These are phyloP conservation scores for Glycine latifolia DNA, from an alignment of 306 rosid species.

Conservation along the genomic window DNA sequence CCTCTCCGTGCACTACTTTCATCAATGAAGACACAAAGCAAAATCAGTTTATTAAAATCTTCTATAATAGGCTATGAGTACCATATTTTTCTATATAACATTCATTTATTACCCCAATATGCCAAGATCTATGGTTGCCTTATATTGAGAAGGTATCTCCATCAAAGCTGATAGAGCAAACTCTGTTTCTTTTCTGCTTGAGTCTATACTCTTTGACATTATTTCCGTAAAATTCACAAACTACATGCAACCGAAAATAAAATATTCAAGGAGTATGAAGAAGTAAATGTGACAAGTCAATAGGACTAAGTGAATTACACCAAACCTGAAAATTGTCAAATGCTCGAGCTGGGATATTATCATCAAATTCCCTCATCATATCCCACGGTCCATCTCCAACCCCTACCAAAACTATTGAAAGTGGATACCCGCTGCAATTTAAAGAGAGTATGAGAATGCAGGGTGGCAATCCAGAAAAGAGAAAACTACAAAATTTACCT, in stretches of 20 bases:
- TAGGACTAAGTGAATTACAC: slow-evolving; percentile 35
- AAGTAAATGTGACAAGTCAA: background rate
- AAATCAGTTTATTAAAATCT: slow-evolving; percentile 26
- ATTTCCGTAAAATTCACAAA: slow-evolving; percentile 85
- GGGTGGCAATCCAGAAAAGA: slow-evolving; percentile 21
- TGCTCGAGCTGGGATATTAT: slow-evolving; percentile 83
- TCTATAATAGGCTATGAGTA: background rate
- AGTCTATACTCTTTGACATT: slow-evolving; percentile 66
- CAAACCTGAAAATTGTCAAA: slow-evolving; percentile 90
- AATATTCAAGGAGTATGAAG: slow-evolving; percentile 6
- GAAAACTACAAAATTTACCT: slow-evolving; percentile 60
- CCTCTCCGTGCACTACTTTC: slow-evolving; percentile 59
- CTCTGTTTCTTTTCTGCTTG: slow-evolving; percentile 65
- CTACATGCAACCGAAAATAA: slow-evolving; percentile 51
- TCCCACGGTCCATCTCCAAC: slow-evolving; percentile 99
- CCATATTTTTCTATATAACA: background rate
- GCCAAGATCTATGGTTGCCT: slow-evolving; percentile 82
- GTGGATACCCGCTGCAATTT: slow-evolving; percentile 74
- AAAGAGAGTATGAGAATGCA: slow-evolving; percentile 43
- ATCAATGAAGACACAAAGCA: slow-evolving; percentile 34
- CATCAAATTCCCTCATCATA: slow-evolving; percentile 87
- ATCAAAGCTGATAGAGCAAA: slow-evolving; percentile 86
- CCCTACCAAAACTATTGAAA: slow-evolving; percentile 88
- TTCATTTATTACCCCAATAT: slow-evolving; percentile 68
- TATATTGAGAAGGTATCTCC: slow-evolving; percentile 95